Evolutionary conservation across 2,329 filamentous ascomycete genomes (phyloP).

Genomic region (Magnaporthiopsis incrustans): DNA sequence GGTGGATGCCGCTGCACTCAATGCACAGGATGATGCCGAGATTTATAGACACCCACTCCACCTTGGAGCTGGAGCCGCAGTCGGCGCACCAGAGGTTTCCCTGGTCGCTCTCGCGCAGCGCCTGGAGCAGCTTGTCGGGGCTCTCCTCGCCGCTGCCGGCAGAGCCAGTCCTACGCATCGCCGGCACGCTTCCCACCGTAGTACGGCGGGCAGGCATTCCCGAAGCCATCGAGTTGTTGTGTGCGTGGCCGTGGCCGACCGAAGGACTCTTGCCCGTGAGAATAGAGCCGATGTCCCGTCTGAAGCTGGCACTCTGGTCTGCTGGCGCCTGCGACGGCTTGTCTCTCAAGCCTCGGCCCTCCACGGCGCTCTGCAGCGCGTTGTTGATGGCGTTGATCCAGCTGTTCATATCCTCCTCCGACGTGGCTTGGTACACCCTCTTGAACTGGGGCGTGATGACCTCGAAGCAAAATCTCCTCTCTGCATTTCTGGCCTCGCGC

Average conservation of each 20-base stretch:
- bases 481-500: constrained; percentile 86
- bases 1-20: constrained; percentile 95
- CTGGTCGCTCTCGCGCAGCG: constrained; percentile 81
- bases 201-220: constrained; percentile 70
- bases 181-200: constrained; percentile 81
- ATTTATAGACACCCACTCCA: constrained; percentile 99
- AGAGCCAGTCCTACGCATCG: constrained; percentile 50
- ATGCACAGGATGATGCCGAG: constrained; percentile 94
- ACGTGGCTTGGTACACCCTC: constrained; percentile 93
- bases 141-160: constrained; percentile 70
- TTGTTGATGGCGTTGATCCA: constrained; percentile 98
- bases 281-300: constrained; percentile 85
- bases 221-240: constrained; percentile 34
- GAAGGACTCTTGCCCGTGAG: constrained; percentile 86
- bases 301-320: constrained; percentile 42
- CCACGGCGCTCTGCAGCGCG: constrained; percentile 89
- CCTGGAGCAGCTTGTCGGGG: constrained; percentile 77
- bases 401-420: constrained; percentile 94
- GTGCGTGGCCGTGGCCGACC: constrained; percentile 44
- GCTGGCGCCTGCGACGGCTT: constrained; percentile 35
- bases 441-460: constrained; percentile 96
- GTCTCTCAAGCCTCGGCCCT: constrained; percentile 60
- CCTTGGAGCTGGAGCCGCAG: constrained; percentile 83
- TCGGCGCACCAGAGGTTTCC: constrained; percentile 93
- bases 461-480: constrained; percentile 94